A percentile compares a stretch with the other conserved stretches of the same genome.
Conservation (phyloP, 2,329 filamentous ascomycete genomes). For the Rhynchosporium agropyri region DNA sequence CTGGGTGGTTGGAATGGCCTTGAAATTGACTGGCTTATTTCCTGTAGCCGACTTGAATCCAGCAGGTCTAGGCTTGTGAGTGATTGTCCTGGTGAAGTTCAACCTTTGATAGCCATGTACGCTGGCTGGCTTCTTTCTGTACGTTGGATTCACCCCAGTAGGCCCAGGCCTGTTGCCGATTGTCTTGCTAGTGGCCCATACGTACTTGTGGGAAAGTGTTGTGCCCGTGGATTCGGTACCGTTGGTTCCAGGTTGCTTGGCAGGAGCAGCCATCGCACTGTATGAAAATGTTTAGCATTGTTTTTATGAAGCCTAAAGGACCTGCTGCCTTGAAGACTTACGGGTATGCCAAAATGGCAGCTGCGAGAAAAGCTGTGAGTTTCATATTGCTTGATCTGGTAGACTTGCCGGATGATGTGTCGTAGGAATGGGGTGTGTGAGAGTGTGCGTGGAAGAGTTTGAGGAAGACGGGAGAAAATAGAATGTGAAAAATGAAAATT, state of each 20-base stretch:
- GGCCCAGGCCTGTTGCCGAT: too few relatives aligned
- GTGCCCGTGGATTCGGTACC: neutral
- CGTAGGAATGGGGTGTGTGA: neutral
- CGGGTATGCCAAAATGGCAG: constrained; percentile 9
- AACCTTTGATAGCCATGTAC: too few relatives aligned
- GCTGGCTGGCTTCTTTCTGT: too few relatives aligned
- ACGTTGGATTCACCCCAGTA: too few relatives aligned
- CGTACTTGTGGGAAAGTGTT: too few relatives aligned
- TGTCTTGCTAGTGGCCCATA: too few relatives aligned
- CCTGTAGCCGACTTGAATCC: too few relatives aligned
- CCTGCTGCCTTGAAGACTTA: neutral
- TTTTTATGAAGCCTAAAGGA: neutral
- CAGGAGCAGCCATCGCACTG: neutral
- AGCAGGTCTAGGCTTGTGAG: too few relatives aligned
- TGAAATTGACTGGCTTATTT: too few relatives aligned
- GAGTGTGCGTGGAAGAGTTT: neutral
- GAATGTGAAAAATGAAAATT: neutral
- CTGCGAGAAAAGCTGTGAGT: constrained; percentile 1
- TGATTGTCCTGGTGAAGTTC: too few relatives aligned
- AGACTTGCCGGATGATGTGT: neutral
- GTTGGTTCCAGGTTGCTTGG: neutral
- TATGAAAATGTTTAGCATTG: neutral
- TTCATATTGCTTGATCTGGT: neutral
- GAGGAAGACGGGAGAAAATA: neutral
- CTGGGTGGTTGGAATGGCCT: neutral